Base-by-base conservation (phyloP, 2,329 filamentous ascomycete genomes). In the Cordyceps cicadae region DNA sequence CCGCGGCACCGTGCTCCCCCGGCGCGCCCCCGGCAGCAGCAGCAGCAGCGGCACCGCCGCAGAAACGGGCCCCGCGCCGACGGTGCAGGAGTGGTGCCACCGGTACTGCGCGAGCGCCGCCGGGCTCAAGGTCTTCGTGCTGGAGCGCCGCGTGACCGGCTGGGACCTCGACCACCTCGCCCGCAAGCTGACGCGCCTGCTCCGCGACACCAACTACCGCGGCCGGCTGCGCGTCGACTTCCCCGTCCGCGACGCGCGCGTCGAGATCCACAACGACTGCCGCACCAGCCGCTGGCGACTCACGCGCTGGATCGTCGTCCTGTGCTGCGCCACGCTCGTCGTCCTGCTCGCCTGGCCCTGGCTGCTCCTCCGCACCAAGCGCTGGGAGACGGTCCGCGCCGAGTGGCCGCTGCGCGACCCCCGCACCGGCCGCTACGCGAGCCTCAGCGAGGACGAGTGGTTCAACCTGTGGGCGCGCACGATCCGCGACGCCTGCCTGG, bases 281-380 rank as follows among this genome's bases (percentile, higher is more conserved):
- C 77, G 74, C 55, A 75, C 84, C 62, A 91, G 90, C 68, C 72
- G 77, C 34, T 88, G 86, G 82, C 83, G 89, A 0, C 75, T 85
- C 51, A 86, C 79, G 1, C 70, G 69, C 7, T 90, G 85, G 85
- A 76, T 90, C 50, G 75, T 80, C 48, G 82, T 83, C 77, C 50
- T 89, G 11, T 89, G 86, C 74, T 85, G 83, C 68, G 70, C 89
- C 6, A 85, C 85, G 0, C 83, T 90, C 62, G 71, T 88, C 14
- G 88, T 88, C 79, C 67, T 92, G 61, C 77, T 92, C 65, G 76
- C 82, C 3, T 92, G 88, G 88, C 88, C 88, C 0, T 81, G 82
- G 61, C 77, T 92, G 14, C 86, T 83, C 72, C 79, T 90, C 69
- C 73, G 80, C 19, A 92, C 88, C 1, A 84, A 82, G 68, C 78